Base-by-base conservation (phyloP, 495 filamentous ascomycete species). In the Hyphodiscus hymeniophilus region DNA sequence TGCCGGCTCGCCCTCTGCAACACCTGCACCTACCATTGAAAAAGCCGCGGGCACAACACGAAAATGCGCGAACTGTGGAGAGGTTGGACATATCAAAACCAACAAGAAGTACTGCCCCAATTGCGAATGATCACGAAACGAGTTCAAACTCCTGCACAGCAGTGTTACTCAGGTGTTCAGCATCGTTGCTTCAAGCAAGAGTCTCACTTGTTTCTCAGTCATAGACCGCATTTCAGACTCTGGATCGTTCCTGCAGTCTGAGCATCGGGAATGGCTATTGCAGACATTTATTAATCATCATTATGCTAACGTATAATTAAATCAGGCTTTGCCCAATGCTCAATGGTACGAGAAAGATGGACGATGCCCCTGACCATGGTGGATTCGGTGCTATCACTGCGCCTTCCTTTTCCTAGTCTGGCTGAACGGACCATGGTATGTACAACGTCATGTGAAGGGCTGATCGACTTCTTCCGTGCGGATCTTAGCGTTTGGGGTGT, bases 61-160 rank as follows among this genome's bases (percentile, higher is more conserved):
- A 52, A 97, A 96, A 64, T 99, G 92, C 60, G 91, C 94, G 21
- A 97, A 95, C 64, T 99, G 92, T 58, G 91, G 91, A 26, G 82
- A 89, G 58, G 82, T 90, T 17, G 92, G 92, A 20, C 92, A 99
- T 59, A 99, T 99, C 74, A 94, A 94, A 66, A 96, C 90, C n/a
- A 96, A 96, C 71, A 92, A 95, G 73, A 96, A 91, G 85, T 90
- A 71, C 63, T 58, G 47, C 39, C 21, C 36, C 44, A 42, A 31
- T 7, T 53, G 40, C 31, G 20, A 17, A 47, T 39, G 2, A 38
- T 15, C 38, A 3, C 12, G 4, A 4, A 10, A 28, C 26, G 4
- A 4, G 5, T 28, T 28, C 10, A 10, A 28, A 28, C 26, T 28
- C 10, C 26, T 28, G 26, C n/a, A n/a, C n/a, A n/a, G n/a, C n/a